Evolutionary conservation across 139 green algal species (phyloP).

Genomic region (Monoraphidium neglectum): DNA sequence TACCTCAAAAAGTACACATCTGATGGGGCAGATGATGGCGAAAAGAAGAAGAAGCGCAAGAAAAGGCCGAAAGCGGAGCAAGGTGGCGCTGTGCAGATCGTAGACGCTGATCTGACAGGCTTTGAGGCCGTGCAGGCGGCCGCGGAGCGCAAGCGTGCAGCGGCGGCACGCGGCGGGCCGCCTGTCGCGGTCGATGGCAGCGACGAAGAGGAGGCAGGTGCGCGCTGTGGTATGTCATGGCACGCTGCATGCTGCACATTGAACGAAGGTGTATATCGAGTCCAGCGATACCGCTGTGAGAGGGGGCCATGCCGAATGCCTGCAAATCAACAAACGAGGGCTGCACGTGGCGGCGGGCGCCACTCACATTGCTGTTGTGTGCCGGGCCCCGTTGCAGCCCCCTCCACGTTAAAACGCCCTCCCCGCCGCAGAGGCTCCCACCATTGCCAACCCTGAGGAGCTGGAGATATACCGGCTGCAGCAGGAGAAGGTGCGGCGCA

Average conservation of each 20-base stretch:
- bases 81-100: slow-evolving; percentile 46
- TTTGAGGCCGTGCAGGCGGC: slow-evolving; percentile 29
- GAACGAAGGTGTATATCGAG: not conserved
- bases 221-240: slow-evolving; percentile 7
- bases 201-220: slow-evolving; percentile 45
- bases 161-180: not conserved
- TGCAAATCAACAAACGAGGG: no score
- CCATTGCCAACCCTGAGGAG: slow-evolving; percentile 75
- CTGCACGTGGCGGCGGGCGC: no score
- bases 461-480: slow-evolving; percentile 42
- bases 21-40: slow-evolving; percentile 9
- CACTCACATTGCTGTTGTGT: not conserved
- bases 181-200: not conserved
- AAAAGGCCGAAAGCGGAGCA: slow-evolving; percentile 24
- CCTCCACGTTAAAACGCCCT: not conserved
- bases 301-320: no score
- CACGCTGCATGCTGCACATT: not conserved
- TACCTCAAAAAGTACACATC: slow-evolving; percentile 51
- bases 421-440: slow-evolving; percentile 48
- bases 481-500: slow-evolving; percentile 45
- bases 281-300: no score
- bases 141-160: not conserved
- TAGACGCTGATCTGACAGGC: slow-evolving; percentile 65
- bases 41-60: slow-evolving; percentile 63
- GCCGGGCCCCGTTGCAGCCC: not conserved